Evolutionary conservation across 176 grass and related monocot genomes (phyloP), one percentile per base, ranked within the genome.

Genomic region (Oropetium thomaeum): DNA sequence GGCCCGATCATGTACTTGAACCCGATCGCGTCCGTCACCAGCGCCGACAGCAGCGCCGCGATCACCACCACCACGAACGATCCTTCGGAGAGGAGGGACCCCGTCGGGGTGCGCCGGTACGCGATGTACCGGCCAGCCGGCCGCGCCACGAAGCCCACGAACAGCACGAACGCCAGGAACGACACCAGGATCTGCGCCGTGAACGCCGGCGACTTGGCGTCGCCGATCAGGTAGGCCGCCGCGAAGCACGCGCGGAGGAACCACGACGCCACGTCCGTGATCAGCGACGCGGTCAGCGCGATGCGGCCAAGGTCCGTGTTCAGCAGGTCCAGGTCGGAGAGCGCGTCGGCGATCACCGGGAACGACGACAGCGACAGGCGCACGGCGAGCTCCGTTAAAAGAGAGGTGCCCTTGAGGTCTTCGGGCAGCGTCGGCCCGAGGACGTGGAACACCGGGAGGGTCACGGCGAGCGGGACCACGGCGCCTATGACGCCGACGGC

Each of bases 241-340:
- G 77, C 62, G 47, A 69, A 70, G 70, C 49, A 40, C 16, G 67
- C 75, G 15, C 63, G 69, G n/a, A 92, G 31, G 82, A 88, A 61
- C 87, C 89, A 92, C 7, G 82, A 87, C 5, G 68, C 34, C 19
- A 90, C 65, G 75, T 97, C 93, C 19, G 82, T 92, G 87, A 97
- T 59, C 31, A 97, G 87, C 1, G 93, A 88, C 12, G 85, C 89
- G 0, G 85, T 85, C 30, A 97, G 77, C 61, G 82, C 93, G 69
- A 93, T 78, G 82, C 85, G 93, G 31, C 93, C 90, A 20, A 97
- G 93, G 69, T 97, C 93, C n/a, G 93, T 88, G 87, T 87, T 97
- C 67, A 97, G 85, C 26, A 97, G 88, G 47, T 76, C 80, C 27
- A 93, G 87, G 79, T 97, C 90, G 16, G 68, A 76, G 22, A 97